These are phyloP conservation scores for Ulmus americana DNA, from an alignment of 331 rosid genomes.

Conservation along the genomic window DNA sequence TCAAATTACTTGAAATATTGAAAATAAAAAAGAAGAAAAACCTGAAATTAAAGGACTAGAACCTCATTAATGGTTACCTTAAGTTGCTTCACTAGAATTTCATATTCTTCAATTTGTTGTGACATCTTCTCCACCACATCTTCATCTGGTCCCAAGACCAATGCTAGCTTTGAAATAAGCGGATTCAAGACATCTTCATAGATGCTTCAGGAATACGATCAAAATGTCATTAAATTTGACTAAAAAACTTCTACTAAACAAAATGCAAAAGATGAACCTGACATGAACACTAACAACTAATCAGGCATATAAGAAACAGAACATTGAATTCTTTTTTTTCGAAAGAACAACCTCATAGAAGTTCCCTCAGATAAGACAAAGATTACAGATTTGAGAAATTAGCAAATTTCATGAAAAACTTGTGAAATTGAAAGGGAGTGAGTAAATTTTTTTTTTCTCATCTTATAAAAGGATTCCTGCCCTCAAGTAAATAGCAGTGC, in stretches of 20 bases:
- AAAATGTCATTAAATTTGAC: constrained; percentile 10
- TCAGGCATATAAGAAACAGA: background rate
- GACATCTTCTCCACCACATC: constrained; percentile 37
- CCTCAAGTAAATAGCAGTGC: no score
- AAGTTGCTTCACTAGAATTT: constrained; percentile 63
- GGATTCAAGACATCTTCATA: constrained; percentile 50
- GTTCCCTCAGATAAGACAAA: no score
- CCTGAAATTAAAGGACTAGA: constrained; percentile 5
- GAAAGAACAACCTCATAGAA: no score
- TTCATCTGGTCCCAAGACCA: constrained; percentile 29
- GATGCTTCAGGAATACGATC: constrained; percentile 31
- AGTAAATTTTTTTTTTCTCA: no score
- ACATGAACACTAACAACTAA: background rate
- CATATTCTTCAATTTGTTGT: constrained; percentile 52
- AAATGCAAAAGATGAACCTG: background rate
- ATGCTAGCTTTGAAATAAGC: constrained; percentile 40
- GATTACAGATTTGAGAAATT: no score
- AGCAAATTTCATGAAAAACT: no score
- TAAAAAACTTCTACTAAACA: constrained; percentile 3
- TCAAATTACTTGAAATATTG: constrained; percentile 9
- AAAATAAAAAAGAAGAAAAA: constrained; percentile 1
- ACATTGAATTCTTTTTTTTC: no score
- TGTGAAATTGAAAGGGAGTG: no score
- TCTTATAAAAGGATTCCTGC: no score
- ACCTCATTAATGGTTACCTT: constrained; percentile 39